Evolutionary conservation across 1,139 yeast species (phyloP).

Genomic region (Schizosaccharomyces versatilis): DNA sequence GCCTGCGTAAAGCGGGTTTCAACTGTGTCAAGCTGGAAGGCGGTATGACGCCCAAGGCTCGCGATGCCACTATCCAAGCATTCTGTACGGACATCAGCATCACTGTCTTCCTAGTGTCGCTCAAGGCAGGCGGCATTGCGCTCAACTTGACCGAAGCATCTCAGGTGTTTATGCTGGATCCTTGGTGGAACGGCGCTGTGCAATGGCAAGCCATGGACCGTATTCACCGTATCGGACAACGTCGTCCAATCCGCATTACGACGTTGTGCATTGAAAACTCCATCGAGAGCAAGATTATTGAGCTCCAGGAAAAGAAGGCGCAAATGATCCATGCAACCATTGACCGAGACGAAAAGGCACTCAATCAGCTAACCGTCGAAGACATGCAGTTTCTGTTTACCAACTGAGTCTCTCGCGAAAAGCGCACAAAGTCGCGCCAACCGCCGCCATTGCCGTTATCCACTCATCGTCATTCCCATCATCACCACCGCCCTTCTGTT

Average conservation of each 20-base stretch:
- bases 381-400: conserved; percentile 84
- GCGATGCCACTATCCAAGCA: conserved; percentile 72
- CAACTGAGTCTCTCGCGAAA: conserved; percentile 22
- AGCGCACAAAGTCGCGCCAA: too few relatives aligned
- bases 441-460: too few relatives aligned
- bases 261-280: conserved; percentile 87
- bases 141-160: conserved; percentile 88
- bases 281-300: conserved; percentile 86
- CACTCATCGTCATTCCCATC: too few relatives aligned
- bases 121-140: conserved; percentile 98
- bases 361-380: conserved; percentile 67
- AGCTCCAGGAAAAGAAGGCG: conserved; percentile 88
- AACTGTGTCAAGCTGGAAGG: conserved; percentile 85
- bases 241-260: conserved; percentile 80
- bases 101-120: conserved; percentile 78
- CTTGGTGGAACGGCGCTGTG: conserved; percentile 98
- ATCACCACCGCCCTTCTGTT: too few relatives aligned
- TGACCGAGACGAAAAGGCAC: conserved; percentile 76
- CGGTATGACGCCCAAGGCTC: conserved; percentile 84
- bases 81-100: conserved; percentile 83
- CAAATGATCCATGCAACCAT: conserved; percentile 94
- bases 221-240: conserved; percentile 92
- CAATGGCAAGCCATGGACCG: conserved; percentile 98
- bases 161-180: conserved; percentile 80
- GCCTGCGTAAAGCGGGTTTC: conserved; percentile 81